These are phyloP conservation scores for Picea abies DNA, from an alignment of 83 land plant genomes.

Conservation along the genomic window DNA sequence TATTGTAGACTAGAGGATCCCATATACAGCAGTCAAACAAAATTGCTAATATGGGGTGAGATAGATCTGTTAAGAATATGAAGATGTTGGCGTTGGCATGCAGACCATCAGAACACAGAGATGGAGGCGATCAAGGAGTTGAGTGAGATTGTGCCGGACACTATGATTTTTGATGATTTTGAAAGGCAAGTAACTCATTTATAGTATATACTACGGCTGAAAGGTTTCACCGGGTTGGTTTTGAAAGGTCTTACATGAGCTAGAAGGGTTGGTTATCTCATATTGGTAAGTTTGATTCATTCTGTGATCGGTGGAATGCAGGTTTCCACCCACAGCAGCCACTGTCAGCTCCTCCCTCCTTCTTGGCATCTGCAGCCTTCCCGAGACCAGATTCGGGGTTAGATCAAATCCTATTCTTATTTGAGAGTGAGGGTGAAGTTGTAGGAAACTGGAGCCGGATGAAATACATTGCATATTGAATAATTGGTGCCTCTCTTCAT, in stretches of 20 bases:
- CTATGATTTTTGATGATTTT: constrained; percentile 90
- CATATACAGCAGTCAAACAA: no score
- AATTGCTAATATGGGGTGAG: no score
- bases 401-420: neutral
- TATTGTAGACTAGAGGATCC: no score
- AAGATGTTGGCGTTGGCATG: neutral
- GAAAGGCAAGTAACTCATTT: constrained; percentile 50
- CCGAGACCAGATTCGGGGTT: constrained; percentile 83
- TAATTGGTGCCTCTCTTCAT: neutral
- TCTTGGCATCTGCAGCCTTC: constrained; percentile 84
- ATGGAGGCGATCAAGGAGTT: constrained; percentile 77
- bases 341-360: constrained; percentile 94
- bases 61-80: no score
- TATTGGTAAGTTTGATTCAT: no score
- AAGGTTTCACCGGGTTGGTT: no score
- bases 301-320: constrained; percentile 5
- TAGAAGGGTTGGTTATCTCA: no score
- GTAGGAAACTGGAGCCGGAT: neutral
- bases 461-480: neutral
- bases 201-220: no score
- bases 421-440: neutral
- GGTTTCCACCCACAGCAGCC: constrained; percentile 97
- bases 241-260: no score
- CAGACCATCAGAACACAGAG: constrained; percentile 54
- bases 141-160: constrained; percentile 94